Percentiles rank a stretch among this genome's conserved stretches.
These are phyloP conservation scores for Guadua angustifolia DNA, from an alignment of 176 grass and related monocot species.

Conservation along the genomic window DNA sequence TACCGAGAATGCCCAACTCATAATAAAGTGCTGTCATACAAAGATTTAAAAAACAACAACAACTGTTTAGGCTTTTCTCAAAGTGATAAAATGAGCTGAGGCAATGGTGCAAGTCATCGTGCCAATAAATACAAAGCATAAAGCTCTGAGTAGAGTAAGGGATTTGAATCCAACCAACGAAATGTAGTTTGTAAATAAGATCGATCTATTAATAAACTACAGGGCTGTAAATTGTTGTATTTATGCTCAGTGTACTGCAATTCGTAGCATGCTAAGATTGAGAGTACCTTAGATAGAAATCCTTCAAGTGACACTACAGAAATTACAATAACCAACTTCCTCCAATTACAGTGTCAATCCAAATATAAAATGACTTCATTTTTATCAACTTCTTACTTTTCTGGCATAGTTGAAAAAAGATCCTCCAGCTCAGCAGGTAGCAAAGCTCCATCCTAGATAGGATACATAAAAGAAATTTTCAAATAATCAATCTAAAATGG, in stretches of 20 bases:
- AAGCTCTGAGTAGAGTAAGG: background rate
- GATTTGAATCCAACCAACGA: background rate
- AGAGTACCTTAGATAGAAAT: slow-evolving; percentile 50
- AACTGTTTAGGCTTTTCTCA: slow-evolving; percentile 44
- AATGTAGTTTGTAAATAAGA: background rate
- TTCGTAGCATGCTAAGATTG: background rate
- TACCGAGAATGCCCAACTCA: background rate
- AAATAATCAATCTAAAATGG: background rate
- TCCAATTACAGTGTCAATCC: background rate
- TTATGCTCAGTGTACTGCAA: background rate
- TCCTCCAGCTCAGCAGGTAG: slow-evolving; percentile 89
- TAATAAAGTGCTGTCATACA: background rate
- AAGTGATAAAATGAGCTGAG: background rate
- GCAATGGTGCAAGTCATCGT: background rate
- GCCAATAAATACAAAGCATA: background rate
- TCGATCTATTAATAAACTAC: background rate
- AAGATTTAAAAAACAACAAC: slow-evolving; percentile 6
- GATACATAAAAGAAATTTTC: slow-evolving; percentile 20
- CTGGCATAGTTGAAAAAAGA: slow-evolving; percentile 89
- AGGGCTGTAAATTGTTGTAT: background rate
- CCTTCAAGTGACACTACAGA: slow-evolving; percentile 64
- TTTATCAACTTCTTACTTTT: slow-evolving; percentile 61
- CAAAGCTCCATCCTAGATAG: slow-evolving; percentile 74
- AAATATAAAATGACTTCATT: background rate
- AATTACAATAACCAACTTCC: background rate